Base-by-base conservation (phyloP, 2,329 filamentous ascomycete genomes). In the Alternaria dauci region DNA sequence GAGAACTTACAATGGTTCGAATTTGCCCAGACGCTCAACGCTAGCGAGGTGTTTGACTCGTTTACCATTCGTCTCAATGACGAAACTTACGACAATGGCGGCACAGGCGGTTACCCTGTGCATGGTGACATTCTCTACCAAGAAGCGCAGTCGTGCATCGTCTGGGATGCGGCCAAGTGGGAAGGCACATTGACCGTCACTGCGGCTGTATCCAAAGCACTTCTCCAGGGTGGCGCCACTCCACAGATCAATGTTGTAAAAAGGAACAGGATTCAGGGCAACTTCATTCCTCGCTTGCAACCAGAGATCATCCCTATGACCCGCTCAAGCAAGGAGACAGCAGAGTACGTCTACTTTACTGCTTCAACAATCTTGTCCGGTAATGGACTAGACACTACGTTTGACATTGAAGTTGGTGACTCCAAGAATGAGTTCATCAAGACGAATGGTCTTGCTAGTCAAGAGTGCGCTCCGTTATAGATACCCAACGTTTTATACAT, bases 1-100 rank as follows among this genome's bases (percentile, higher is more conserved):
- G 62, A 62, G 11, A 16, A 2, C 1, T 59, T 64, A 23, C 36
- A 50, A 26, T 64, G 59, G 59, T 64, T 59, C 28, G 59, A 64
- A 23, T 59, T 64, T 34, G 46, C 20, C 4, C 26, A 48, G 18
- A 53, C 52, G 7, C 2, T 64, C 16, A 18, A 38, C 12, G 30
- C 62, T 14, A 57, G 26, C 25, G 46, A 55, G 3, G 52, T 20
- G 6, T 52, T 64, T 8, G 32, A 50, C 6, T 23, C 59, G 9
- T 64, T 64, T 32, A 56, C 58, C 25, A 62, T 64, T 12, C 55
- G 59, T n/a, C 32, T 62, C 18, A 52, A 55, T 16, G 52, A 41
- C 5, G 18, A 48, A 2, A 59, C 12, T 5, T 62, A 57, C 44
- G 62, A 64, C 30, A 64, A 65, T n/a, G 52, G 43, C 8, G 56